These are phyloP conservation scores for Singerocomus rubriflavus DNA, from an alignment of 1,284 basidiomycete species.

Conservation along the genomic window DNA sequence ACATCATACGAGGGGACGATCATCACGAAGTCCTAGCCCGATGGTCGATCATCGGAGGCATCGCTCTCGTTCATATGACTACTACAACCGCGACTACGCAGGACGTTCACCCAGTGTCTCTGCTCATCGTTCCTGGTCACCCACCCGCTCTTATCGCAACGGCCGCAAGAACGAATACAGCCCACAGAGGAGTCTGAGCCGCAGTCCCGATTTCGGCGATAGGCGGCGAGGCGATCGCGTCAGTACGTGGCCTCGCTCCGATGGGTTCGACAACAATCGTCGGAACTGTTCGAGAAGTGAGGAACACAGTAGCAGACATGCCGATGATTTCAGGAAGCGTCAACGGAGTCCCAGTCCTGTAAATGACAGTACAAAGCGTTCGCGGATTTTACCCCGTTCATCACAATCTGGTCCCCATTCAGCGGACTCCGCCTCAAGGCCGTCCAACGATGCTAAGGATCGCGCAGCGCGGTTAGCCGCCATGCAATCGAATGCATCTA, in stretches of 20 bases:
- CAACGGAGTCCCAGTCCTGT: conserved; percentile 45
- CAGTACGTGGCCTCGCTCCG: conserved; percentile 41
- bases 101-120: conserved; percentile 38
- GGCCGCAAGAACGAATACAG: conserved; percentile 19
- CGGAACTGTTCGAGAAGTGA: conserved; percentile 26
- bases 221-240: conserved; percentile 28
- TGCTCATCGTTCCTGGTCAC: conserved; percentile 39
- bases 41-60: conserved; percentile 23
- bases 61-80: conserved; percentile 38
- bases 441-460: conserved; percentile 42
- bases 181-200: conserved; percentile 30
- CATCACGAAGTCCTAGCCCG: conserved; percentile 41
- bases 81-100: conserved; percentile 30
- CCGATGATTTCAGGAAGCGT: conserved; percentile 40
- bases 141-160: conserved; percentile 28
- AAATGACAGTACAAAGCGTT: conserved; percentile 36
- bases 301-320: conserved; percentile 20
- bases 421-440: conserved; percentile 20
- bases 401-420: conserved; percentile 24
- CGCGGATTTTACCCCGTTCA: conserved; percentile 39
- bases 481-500: conserved; percentile 74
- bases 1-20: conserved; percentile 33
- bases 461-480: conserved; percentile 83
- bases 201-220: conserved; percentile 30
- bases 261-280: conserved; percentile 46